These are phyloP conservation scores for Fusarium globosum DNA, from an alignment of 2,329 filamentous ascomycete species.

Conservation along the genomic window DNA sequence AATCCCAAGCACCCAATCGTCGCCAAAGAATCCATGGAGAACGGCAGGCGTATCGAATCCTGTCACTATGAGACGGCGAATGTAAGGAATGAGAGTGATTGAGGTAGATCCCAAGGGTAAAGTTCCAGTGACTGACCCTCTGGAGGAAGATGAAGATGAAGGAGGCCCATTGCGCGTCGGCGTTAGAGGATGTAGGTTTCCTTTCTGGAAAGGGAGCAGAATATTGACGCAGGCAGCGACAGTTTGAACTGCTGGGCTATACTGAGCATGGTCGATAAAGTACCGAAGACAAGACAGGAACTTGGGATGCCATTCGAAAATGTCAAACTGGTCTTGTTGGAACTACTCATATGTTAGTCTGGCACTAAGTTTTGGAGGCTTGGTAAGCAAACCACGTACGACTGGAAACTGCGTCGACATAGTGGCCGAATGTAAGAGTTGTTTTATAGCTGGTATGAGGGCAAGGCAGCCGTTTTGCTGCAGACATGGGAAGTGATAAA, in stretches of 20 bases:
- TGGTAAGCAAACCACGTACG: constrained; percentile 30
- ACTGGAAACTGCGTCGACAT: constrained; percentile 45
- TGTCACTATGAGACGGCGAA: constrained; percentile 89
- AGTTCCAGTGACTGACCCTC: constrained; percentile 43
- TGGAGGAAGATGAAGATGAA: constrained; percentile 44
- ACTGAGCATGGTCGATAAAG: constrained; percentile 91
- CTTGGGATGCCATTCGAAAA: constrained; percentile 92
- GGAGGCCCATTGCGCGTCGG: constrained; percentile 48
- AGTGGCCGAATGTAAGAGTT: not conserved
- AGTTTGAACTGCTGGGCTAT: constrained; percentile 84
- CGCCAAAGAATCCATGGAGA: constrained; percentile 97
- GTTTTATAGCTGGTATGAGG: not conserved
- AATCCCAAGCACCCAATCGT: constrained; percentile 85
- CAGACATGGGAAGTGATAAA: not conserved
- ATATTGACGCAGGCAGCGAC: constrained; percentile 94
- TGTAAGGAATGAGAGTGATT: constrained; percentile 85
- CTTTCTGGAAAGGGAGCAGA: constrained; percentile 84
- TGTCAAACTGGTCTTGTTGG: constrained; percentile 71
- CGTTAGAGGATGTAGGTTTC: constrained; percentile 51
- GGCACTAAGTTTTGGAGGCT: not conserved
- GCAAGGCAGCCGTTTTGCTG: constrained; percentile 2
- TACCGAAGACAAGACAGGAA: constrained; percentile 91
- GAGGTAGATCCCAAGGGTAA: constrained; percentile 38
- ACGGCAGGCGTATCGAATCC: constrained; percentile 89
- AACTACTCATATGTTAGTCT: constrained; percentile 52